Conservation (phyloP, 2,329 filamentous ascomycete genomes). For the Aspergillus versicolor region DNA sequence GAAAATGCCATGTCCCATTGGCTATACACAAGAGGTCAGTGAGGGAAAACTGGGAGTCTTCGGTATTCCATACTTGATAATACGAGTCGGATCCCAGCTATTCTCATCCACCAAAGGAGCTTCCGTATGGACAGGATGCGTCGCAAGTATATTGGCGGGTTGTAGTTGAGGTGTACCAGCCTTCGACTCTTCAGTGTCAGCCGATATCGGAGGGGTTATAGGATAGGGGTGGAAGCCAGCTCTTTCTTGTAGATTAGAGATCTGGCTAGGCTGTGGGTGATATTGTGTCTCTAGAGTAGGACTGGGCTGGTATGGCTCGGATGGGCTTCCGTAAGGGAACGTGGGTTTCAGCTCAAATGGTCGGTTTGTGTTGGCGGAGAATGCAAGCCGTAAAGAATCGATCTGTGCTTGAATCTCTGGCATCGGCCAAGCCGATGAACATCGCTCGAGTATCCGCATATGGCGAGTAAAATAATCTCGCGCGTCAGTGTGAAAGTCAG, state of each 20-base stretch:
- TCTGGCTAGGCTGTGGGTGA: constrained; percentile 52
- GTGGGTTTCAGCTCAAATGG: constrained; percentile 85
- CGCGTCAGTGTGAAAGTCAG: constrained; percentile 79
- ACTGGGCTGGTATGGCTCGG: constrained; percentile 61
- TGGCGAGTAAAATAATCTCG: constrained; percentile 87
- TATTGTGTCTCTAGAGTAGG: constrained; percentile 55
- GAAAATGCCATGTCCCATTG: constrained; percentile 96
- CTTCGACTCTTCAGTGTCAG: constrained; percentile 70
- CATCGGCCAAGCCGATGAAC: constrained; percentile 80
- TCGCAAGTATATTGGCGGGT: constrained; percentile 50
- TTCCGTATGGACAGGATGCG: constrained; percentile 43
- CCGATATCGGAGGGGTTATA: constrained; percentile 77
- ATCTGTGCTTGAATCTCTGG: constrained; percentile 88
- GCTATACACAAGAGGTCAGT: constrained; percentile 47
- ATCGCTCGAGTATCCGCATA: constrained; percentile 89
- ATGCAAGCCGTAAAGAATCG: constrained; percentile 82
- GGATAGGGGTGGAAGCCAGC: constrained; percentile 61
- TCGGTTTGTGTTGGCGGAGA: constrained; percentile 80
- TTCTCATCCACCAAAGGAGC: constrained; percentile 64
- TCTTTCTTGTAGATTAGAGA: constrained; percentile 45
- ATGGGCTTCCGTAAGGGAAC: constrained; percentile 83
- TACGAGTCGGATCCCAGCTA: constrained; percentile 81
- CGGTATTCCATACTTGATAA: constrained; percentile 74
- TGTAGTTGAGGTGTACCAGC: constrained; percentile 73
- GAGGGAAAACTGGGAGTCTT: neutral